Evolutionary conservation across 2,329 filamentous ascomycete species (phyloP), one percentile per base, ranked within the genome.

Genomic region (Colletotrichum lentis): DNA sequence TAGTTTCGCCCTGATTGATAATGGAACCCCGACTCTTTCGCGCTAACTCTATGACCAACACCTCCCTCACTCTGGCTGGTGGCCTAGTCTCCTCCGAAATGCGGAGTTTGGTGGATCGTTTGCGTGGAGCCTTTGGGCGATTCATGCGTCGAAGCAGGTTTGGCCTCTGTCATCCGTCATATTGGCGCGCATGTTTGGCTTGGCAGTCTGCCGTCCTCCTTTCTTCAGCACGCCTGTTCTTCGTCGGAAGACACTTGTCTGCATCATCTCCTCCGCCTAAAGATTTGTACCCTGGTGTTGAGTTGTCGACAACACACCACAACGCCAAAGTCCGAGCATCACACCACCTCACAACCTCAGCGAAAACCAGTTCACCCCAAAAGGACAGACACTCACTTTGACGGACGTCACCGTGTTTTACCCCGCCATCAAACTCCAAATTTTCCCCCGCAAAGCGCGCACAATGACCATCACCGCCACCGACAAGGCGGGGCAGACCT

Each of bases 91-190:
- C 31, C 31, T 53, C 43, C 50, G 22, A 62, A 55, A 24, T 50
- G 50, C 63, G 57, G 63, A 62, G 63, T 62, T 47, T 35, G 49
- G 63, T 66, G 63, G 63, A 57, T 24, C 63, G 3, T 49, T 35
- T 14, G 18, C 18, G 27, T 11, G 31, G 56, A 59, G 39, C 52
- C 16, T 22, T 22, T 22, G 54, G 37, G 41, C 27, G 44, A 31
- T 50, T 60, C 43, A 50, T 60, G 20, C 57, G 12, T 24, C 18
- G 5, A n/a, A n/a, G 20, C 46, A 41, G 49, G 49, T 24, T 55
- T 41, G 24, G 35, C 20, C 22, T 24, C 12, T 8, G 27, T 35
- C 10, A 35, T n/a, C 53, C n/a, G 7, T 41, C 35, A 39, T 22
- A 5, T 3, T 3, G 27, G 8, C 35, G 3, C 5, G 31, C 2